Evolutionary conservation across 176 grass and related monocot genomes (phyloP), one percentile per base, ranked within the genome.

Genomic region (Chloris gayana): DNA sequence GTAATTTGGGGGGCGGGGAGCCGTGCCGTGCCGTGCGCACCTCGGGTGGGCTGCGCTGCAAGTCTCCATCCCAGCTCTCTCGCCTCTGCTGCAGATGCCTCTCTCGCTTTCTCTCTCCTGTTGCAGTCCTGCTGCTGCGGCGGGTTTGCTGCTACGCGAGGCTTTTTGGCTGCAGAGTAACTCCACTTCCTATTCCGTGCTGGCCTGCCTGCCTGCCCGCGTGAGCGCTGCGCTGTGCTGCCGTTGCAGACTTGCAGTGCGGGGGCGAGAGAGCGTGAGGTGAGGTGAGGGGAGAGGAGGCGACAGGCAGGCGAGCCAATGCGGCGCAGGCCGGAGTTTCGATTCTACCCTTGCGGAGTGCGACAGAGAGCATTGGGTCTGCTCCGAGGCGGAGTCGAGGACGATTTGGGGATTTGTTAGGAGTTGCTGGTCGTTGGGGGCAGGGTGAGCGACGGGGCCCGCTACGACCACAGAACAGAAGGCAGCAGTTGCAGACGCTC

Each of bases 1-100:
- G 82, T 74, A 80, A 54, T 70, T 70, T 84, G 81, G 86, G 77
- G 86, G 72, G 45, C 26, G 58, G 25, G 85, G 26, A 53, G 46
- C 22, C 31, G 63, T 67, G 21, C 46, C 57, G 29, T 63, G 42
- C 22, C 49, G 72, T 39, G 58, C 39, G 42, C 26, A 6, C 18
- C 47, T 27, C 27, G 75, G 58, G 34, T 70, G 81, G 76, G 76
- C 70, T 77, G 71, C 71, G 21, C 60, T 78, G 89, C 73, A 77
- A 85, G 81, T 88, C 81, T 68, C 86, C 86, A 75, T 80, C 76
- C 85, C 57, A 34, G 25, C 62, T 32, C 37, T 18, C 0, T 7
- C 4, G 22, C 22, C 57, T 60, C 9, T n/a, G 35, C 53, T n/a
- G 54, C 22, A 61, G 58, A 29, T 29, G 58, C 1, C 38, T 9